Evolutionary conservation across 1,139 yeast species (phyloP), one percentile per base, ranked within the genome.

Genomic region (Pichia sp.): DNA sequence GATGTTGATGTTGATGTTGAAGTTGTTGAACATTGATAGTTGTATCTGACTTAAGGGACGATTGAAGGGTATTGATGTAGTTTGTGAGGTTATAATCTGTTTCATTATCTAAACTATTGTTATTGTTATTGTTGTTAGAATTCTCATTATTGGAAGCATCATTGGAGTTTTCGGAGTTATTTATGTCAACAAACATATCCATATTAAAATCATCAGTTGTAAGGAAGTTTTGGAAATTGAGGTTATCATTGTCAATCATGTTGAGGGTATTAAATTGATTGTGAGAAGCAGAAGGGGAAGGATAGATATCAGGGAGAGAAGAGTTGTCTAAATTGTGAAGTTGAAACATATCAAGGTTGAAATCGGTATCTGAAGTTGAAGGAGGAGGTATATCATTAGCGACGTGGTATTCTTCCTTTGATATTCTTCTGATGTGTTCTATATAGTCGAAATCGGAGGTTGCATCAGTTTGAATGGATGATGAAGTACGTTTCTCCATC

Each of bases 351-450:
- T 38, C 34, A 26, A 23, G 28, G n/a, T 40, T 23, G 6, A 33
- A 31, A 34, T 35, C 38, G 4, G 21, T 17, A 10, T n/a, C n/a
- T n/a, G 26, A 24, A 9, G 10, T 12, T 23, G 50, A 41, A 15
- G 40, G 24, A 35, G 5, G 17, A 26, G 30, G 30, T 9, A 12
- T 7, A 26, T 52, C 52, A n/a, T 54, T 47, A 26, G 50, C 49
- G 14, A 51, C 45, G 8, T 55, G 58, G 36, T 55, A 55, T 36
- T 60, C 62, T 40, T 58, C 60, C 39, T 53, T 55, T 19, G 63
- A 58, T 24, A 59, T 57, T 38, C 55, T 50, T 40, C 61, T 50
- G 28, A 60, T 60, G 43, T 60, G 64, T 37, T 58, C 62, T 22
- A 60, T 57, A 42, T 60, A 60, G 41, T 60, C 63, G 38, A 60